Percentiles rank a stretch among this genome's conserved stretches.
Conservation (phyloP, 2,329 filamentous ascomycete genomes). For the Talaromyces sp. region DNA sequence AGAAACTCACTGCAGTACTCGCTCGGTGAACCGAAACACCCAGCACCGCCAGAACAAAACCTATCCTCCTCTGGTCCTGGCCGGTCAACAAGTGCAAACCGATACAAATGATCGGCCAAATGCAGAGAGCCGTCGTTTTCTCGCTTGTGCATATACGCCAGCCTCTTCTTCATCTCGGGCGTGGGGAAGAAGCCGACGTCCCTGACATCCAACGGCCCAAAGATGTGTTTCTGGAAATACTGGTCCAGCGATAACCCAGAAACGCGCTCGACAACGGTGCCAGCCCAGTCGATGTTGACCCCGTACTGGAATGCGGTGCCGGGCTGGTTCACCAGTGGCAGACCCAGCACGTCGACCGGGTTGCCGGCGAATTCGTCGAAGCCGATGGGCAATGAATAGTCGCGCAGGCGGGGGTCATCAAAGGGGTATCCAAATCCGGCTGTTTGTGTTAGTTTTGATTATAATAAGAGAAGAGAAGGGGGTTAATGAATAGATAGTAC, state of each 20-base stretch:
- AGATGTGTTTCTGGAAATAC: constrained; percentile 47
- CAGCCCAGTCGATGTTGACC: constrained; percentile 52
- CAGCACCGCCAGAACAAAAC: constrained; percentile 52
- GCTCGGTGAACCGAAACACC: constrained; percentile 54
- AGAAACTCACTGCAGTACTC: constrained; percentile 53
- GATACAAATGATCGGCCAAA: constrained; percentile 5
- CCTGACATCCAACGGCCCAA: constrained; percentile 44
- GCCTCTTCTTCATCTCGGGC: constrained; percentile 46
- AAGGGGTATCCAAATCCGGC: constrained; percentile 43
- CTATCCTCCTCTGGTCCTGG: not conserved
- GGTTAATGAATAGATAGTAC: constrained; percentile 11
- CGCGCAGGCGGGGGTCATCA: constrained; percentile 39
- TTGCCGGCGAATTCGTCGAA: constrained; percentile 55
- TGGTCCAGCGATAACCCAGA: constrained; percentile 42
- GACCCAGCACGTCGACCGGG: constrained; percentile 44
- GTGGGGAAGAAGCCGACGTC: constrained; percentile 55
- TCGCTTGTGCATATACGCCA: constrained; percentile 55
- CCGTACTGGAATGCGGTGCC: constrained; percentile 60
- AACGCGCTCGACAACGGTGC: constrained; percentile 43
- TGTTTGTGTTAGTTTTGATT: not conserved
- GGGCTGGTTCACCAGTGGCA: constrained; percentile 59
- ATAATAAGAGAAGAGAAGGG: not conserved
- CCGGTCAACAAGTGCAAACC: constrained; percentile 4
- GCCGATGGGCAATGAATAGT: constrained; percentile 41
- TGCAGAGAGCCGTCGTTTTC: constrained; percentile 36